These are phyloP conservation scores for Tetrahymena borealis DNA, from an alignment of 73 alveolate species.

Conservation along the genomic window DNA sequence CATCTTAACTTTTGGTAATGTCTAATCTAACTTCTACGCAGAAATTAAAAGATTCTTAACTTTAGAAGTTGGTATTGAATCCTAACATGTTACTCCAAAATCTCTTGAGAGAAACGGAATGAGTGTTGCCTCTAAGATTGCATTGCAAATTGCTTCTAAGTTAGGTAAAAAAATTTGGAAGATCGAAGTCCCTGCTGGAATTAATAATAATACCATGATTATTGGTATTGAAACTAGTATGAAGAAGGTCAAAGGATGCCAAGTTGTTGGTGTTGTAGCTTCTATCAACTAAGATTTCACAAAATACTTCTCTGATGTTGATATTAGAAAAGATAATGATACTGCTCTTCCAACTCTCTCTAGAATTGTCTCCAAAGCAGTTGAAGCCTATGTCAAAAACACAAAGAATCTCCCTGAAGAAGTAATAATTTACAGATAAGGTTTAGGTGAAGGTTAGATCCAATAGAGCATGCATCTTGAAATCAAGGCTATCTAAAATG, in stretches of 20 bases:
- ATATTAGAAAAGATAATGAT: background rate
- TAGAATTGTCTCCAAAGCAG: background rate
- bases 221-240: conserved; percentile 43
- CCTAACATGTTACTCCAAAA: background rate
- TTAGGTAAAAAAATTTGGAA: background rate
- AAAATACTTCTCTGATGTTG: conserved; percentile 7
- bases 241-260: conserved; percentile 2
- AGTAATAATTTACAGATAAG: conserved; percentile 31
- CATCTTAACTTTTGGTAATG: background rate
- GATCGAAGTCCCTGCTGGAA: background rate
- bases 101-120: background rate
- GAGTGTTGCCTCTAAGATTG: background rate
- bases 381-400: background rate
- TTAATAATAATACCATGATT: conserved; percentile 34
- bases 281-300: conserved; percentile 33
- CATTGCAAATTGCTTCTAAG: background rate
- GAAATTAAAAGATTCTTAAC: background rate
- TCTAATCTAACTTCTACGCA: background rate
- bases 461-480: background rate
- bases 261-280: conserved; percentile 49
- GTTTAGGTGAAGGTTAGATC: conserved; percentile 7
- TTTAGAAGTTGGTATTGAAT: background rate
- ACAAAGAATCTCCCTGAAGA: conserved; percentile 17
- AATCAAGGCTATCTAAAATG: background rate
- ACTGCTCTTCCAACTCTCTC: background rate